Conservation (phyloP, 2,329 filamentous ascomycete species). For the Nemania abortiva region DNA sequence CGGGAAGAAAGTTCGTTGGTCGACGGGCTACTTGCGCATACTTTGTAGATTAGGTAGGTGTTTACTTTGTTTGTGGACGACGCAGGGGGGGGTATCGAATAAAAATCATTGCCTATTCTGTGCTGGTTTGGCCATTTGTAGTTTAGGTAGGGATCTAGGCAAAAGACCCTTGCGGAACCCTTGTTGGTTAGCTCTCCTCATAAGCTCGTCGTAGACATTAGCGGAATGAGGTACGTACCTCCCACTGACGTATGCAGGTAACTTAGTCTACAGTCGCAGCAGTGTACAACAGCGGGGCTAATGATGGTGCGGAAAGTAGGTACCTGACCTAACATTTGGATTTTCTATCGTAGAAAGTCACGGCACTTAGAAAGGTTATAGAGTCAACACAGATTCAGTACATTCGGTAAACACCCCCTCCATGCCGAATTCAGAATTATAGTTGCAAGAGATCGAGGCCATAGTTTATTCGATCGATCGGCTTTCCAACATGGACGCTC, state of each 20-base stretch:
- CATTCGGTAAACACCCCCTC: not conserved
- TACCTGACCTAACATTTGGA: not conserved
- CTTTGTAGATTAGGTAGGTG: not conserved
- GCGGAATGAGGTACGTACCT: not conserved
- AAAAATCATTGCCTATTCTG: not conserved
- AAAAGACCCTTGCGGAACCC: too few relatives aligned
- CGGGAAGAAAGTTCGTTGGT: too few relatives aligned
- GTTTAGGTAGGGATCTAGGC: not conserved
- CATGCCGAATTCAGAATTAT: not conserved
- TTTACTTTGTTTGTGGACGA: not conserved
- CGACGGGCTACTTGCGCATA: too few relatives aligned
- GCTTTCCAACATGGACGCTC: conserved; percentile 32
- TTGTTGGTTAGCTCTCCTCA: not conserved
- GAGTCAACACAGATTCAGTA: too few relatives aligned
- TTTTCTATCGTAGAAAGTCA: not conserved
- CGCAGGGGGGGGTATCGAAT: not conserved
- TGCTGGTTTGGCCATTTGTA: not conserved
- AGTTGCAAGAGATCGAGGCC: not conserved
- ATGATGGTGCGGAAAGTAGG: not conserved
- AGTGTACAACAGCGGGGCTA: not conserved
- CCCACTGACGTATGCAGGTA: not conserved
- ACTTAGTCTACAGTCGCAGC: too few relatives aligned
- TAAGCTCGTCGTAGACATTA: not conserved
- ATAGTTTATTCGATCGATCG: not conserved
- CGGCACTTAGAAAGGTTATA: not conserved